Base-by-base conservation (phyloP, 345 rosid species). In the Populus nigra region DNA sequence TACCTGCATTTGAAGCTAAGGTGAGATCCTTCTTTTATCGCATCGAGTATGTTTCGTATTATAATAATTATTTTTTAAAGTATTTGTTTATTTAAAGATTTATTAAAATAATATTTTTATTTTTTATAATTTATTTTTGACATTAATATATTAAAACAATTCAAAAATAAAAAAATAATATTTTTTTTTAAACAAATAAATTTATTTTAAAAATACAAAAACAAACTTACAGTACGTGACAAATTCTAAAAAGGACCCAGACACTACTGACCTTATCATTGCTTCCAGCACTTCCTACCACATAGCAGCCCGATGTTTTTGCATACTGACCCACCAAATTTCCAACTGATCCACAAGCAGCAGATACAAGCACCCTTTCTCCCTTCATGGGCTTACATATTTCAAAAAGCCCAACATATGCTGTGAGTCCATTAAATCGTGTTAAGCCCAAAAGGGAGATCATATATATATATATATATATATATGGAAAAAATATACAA, bases 271-370 rank as follows among this genome's bases (percentile, higher is more conserved):
- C 85, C 80, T 83, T 83, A 18, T 63, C 73, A 4, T 73, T 73
- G 73, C 59, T 79, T 31, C 83, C 83, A 41, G 83, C 86, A 31
- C 76, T 49, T 23, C 86, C 86, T 49, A 83, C 81, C 12, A 79
- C 83, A 65, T 80, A 63, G 63, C 80, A 77, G 33, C 80, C 81
- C 10, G 35, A 27, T 7, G 72, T 22, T 18, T 72, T 72, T 22
- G 83, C 81, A 73, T 43, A 74, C 62, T 77, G 86, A 22, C 83
- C 79, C 5, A 74, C 81, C 45, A 80, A 31, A 62, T 77, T 71
- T 23, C 83, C 86, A 8, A 77, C 81, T 11, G 81, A 74, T 13
- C 86, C 83, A 50, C 65, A 73, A 57, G 83, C 81, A 47, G 81
- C 67, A 13, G 83, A 80, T 9, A 80, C 79, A 57, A 77, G 74